Evolutionary conservation across 306 rosid species (phyloP).

Genomic region (Begonia peltatifolia): DNA sequence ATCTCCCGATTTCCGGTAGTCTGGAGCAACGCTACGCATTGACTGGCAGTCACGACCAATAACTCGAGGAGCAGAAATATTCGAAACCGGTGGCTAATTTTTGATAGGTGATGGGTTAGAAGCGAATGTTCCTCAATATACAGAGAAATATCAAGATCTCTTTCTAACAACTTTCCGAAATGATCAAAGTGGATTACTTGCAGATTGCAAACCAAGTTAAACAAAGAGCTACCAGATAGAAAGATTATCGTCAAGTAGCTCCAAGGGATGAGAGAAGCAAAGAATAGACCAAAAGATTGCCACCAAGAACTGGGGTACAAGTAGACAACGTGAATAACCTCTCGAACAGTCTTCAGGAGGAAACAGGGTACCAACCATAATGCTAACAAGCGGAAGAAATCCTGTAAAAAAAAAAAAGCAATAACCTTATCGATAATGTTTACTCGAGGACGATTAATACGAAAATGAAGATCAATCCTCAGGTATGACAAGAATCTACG

Average conservation of each 20-base stretch:
- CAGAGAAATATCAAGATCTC: constrained; percentile 23
- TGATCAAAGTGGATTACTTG: constrained; percentile 38
- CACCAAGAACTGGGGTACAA: constrained; percentile 14
- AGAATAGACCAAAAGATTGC: constrained; percentile 13
- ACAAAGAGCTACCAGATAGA: constrained; percentile 25
- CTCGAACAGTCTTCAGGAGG: constrained; percentile 26
- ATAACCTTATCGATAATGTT: no score
- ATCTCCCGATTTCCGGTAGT: constrained; percentile 15
- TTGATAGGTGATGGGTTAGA: constrained; percentile 24
- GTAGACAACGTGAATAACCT: constrained; percentile 11
- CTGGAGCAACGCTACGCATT: constrained; percentile 23
- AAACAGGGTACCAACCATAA: constrained; percentile 25
- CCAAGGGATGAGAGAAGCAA: constrained; percentile 28
- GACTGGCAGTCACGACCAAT: constrained; percentile 23
- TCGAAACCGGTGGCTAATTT: constrained; percentile 41
- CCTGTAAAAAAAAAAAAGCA: constrained; percentile 11
- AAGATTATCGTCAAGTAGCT: constrained; percentile 14
- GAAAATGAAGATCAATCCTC: no score
- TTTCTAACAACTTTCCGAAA: constrained; percentile 31
- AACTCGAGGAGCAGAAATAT: constrained; percentile 27
- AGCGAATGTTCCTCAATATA: constrained; percentile 29
- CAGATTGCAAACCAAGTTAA: constrained; percentile 32
- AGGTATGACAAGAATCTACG: background rate
- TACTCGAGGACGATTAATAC: no score
- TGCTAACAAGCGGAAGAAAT: constrained; percentile 20